These are phyloP conservation scores for Zangia roseola DNA, from an alignment of 768 basidiomycete genomes.

Conservation along the genomic window DNA sequence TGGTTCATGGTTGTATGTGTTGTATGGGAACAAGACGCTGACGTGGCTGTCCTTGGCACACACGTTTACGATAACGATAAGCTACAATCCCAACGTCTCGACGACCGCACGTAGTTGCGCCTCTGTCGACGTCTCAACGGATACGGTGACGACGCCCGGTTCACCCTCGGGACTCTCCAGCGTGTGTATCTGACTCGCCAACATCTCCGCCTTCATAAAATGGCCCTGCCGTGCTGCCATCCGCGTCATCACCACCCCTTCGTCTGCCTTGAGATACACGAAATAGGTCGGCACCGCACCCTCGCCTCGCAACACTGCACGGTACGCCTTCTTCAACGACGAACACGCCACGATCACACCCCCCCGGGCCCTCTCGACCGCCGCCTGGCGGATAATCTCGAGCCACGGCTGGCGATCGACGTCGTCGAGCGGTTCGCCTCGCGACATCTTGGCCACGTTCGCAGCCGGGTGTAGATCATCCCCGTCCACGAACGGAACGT, in stretches of 20 bases:
- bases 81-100: background rate
- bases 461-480: slow-evolving; percentile 80
- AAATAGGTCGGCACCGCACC: slow-evolving; percentile 62
- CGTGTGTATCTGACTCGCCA: slow-evolving; percentile 73
- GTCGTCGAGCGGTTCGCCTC: slow-evolving; percentile 74
- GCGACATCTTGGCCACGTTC: slow-evolving; percentile 88
- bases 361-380: slow-evolving; percentile 36
- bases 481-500: slow-evolving; percentile 83
- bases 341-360: slow-evolving; percentile 85
- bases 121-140: slow-evolving; percentile 49
- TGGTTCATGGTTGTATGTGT: background rate
- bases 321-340: slow-evolving; percentile 76
- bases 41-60: slow-evolving; percentile 7
- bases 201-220: slow-evolving; percentile 82
- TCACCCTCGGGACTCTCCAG: slow-evolving; percentile 71
- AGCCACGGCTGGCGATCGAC: slow-evolving; percentile 88
- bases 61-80: background rate
- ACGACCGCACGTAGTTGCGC: slow-evolving; percentile 51
- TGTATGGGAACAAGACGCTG: background rate
- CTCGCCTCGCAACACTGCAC: slow-evolving; percentile 69
- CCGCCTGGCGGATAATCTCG: slow-evolving; percentile 62
- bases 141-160: slow-evolving; percentile 64
- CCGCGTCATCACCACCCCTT: slow-evolving; percentile 55
- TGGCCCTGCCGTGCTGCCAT: slow-evolving; percentile 68
- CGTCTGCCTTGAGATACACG: slow-evolving; percentile 70